Percentiles rank a stretch among this genome's conserved stretches.
These are phyloP conservation scores for Torrubiella hemipterigena DNA, from an alignment of 2,329 filamentous ascomycete species.

Conservation along the genomic window DNA sequence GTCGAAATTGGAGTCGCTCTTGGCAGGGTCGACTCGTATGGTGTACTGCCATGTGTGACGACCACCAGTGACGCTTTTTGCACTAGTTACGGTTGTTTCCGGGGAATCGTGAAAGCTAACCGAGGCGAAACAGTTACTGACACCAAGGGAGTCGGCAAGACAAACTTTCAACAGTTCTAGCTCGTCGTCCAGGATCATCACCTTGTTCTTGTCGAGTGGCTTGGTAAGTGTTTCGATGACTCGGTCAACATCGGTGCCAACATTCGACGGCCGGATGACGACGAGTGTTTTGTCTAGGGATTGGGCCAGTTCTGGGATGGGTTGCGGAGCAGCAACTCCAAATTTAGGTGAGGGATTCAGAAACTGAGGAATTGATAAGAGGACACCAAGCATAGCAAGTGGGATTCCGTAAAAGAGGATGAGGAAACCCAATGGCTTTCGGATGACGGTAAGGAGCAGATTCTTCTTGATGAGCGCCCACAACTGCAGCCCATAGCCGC, in stretches of 20 bases:
- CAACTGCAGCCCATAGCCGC: no score
- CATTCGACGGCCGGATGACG: slow-evolving; percentile 10
- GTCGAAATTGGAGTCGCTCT: slow-evolving; percentile 29
- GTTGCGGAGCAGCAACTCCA: slow-evolving; percentile 9
- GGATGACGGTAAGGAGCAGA: slow-evolving; percentile 11
- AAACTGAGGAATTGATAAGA: slow-evolving; percentile 16
- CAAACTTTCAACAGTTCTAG: slow-evolving; percentile 10
- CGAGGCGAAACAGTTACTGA: slow-evolving; percentile 16
- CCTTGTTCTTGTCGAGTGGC: slow-evolving; percentile 8
- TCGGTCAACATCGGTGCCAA: slow-evolving; percentile 13
- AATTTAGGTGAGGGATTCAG: slow-evolving; percentile 5
- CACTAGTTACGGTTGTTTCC: slow-evolving; percentile 6
- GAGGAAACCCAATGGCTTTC: slow-evolving; percentile 12
- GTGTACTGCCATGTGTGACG: slow-evolving; percentile 17
- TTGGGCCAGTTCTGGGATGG: slow-evolving; percentile 10
- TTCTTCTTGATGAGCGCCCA: slow-evolving; percentile 13
- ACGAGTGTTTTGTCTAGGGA: slow-evolving; percentile 13
- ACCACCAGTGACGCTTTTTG: slow-evolving; percentile 2
- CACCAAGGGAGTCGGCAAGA: slow-evolving; percentile 13
- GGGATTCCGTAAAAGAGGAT: slow-evolving; percentile 15
- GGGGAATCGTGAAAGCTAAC: slow-evolving; percentile 18
- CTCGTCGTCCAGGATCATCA: slow-evolving; percentile 10
- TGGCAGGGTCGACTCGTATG: slow-evolving; percentile 12
- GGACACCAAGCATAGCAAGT: slow-evolving; percentile 16
- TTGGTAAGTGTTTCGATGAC: slow-evolving; percentile 13